Evolutionary conservation across 2,329 filamentous ascomycete genomes (phyloP).

Genomic region (Rasamsonia emersonii): DNA sequence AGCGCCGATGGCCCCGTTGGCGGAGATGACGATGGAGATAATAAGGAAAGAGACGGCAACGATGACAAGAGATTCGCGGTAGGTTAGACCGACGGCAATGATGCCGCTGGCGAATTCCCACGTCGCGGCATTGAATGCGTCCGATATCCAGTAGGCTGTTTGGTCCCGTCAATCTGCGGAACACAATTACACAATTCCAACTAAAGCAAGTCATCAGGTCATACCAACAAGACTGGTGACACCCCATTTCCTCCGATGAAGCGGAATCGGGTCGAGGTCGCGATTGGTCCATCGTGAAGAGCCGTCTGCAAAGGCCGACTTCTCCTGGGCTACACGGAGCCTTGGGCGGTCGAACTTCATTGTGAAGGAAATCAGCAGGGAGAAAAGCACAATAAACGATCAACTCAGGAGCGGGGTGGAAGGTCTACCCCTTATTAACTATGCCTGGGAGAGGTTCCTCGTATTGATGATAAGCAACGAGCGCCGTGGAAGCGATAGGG

Average conservation of each 20-base stretch:
- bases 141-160: slow-evolving; percentile 46
- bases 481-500: too few species aligned
- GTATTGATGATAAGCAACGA: too few species aligned
- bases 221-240: slow-evolving; percentile 34
- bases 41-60: slow-evolving; percentile 45
- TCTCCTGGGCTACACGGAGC: slow-evolving; percentile 37
- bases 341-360: slow-evolving; percentile 30
- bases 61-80: slow-evolving; percentile 43
- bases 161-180: too few species aligned
- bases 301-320: slow-evolving; percentile 38
- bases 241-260: slow-evolving; percentile 38
- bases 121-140: slow-evolving; percentile 45
- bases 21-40: slow-evolving; percentile 51
- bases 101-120: slow-evolving; percentile 47
- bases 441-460: too few species aligned
- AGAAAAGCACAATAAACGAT: too few species aligned
- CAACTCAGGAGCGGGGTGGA: too few species aligned
- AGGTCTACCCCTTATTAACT: too few species aligned
- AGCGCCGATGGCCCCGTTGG: slow-evolving; percentile 48
- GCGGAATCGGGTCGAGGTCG: slow-evolving; percentile 43
- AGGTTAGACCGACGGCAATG: slow-evolving; percentile 45
- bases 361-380: too few species aligned
- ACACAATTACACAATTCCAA: too few species aligned
- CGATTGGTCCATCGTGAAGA: slow-evolving; percentile 39
- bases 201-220: too few species aligned